Base-by-base conservation (phyloP, 1,284 basidiomycete species). In the Pseudozyma hubeiensis region DNA sequence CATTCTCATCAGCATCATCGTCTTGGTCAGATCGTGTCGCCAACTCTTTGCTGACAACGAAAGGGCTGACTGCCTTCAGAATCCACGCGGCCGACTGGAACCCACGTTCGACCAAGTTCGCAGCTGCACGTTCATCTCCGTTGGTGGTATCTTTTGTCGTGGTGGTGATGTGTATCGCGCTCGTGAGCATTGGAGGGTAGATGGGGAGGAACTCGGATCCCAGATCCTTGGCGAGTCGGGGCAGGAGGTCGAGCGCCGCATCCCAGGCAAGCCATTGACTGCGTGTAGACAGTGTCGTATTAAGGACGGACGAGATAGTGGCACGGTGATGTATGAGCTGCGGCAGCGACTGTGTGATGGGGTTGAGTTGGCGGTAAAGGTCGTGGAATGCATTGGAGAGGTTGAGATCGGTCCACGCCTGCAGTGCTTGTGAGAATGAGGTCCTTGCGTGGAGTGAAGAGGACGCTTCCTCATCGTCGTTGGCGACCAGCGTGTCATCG, bases 321-420 rank as follows among this genome's bases (percentile, higher is more conserved):
- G 71, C 51, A 29, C 77, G 75, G 47, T 84, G 79, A 43, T 84
- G 82, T 9, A 84, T 69, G 7, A 84, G 72, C 52, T 81, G 72
- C 6, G 80, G 79, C 4, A 84, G 75, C 1, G 80, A 80, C 35
- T 71, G 79, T 33, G 74, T 60, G 43, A 70, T 77, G 5, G 59
- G 64, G 14, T 59, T 57, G 47, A 79, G 72, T 33, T 69, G 56
- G 4, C 65, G 60, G 11, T 77, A 66, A 16, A 83, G 76, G 4
- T 48, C 47, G 40, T 78, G 74, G 47, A 84, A 84, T 3, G 78
- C 78, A n/a, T 81, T 58, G 33, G 78, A 77, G 40, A 81, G 71
- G 52, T 84, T 84, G 56, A 84, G 79, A 47, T 84, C 82, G 14
- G 68, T 73, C 82, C 82, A 84, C 3, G 75, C 70, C 13, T 68